Evolutionary conservation across 2,329 filamentous ascomycete species (phyloP).

Genomic region (Exserohilum rostratum): DNA sequence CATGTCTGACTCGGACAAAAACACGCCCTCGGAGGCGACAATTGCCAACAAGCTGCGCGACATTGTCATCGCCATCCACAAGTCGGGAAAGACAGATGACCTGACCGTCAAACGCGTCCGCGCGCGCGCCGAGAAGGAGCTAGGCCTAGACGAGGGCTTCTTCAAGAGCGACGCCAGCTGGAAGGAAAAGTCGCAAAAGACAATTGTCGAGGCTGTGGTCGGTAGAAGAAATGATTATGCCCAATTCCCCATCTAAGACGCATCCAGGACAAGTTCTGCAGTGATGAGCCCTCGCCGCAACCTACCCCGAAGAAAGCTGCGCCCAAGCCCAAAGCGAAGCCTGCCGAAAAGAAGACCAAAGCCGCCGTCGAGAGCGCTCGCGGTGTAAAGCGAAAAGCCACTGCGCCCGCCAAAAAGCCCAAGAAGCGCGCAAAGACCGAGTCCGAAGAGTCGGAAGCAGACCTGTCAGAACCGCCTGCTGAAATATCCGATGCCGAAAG

Average conservation of each 20-base stretch:
- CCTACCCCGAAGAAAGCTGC: conserved; percentile 27
- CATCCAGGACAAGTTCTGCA: conserved; percentile 36
- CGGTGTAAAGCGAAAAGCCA: conserved; percentile 42
- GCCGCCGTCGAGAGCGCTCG: conserved; percentile 15
- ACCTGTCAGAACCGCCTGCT: conserved; percentile 23
- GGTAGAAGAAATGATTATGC: conserved; percentile 1
- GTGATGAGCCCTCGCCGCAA: conserved; percentile 30
- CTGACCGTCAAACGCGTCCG: conserved; percentile 65
- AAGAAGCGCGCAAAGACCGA: conserved; percentile 22
- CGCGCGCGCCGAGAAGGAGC: conserved; percentile 56
- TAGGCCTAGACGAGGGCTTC: conserved; percentile 61
- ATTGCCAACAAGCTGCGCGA: conserved; percentile 51
- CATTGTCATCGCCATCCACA: conserved; percentile 50
- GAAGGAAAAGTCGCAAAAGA: conserved; percentile 59
- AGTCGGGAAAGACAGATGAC: conserved; percentile 54
- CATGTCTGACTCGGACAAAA: conserved; percentile 43
- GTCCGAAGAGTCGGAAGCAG: conserved; percentile 38
- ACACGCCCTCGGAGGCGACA: conserved; percentile 42
- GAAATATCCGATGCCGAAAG: conserved; percentile 33
- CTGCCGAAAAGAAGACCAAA: conserved; percentile 32
- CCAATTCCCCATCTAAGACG: neutral
- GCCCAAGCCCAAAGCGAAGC: conserved; percentile 29
- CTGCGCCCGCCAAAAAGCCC: conserved; percentile 35
- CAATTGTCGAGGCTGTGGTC: conserved; percentile 41
- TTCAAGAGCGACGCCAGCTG: conserved; percentile 61